Percentiles rank a stretch among this genome's conserved stretches.
These are phyloP conservation scores for Solanum lycopersicoides DNA, from an alignment of 257 asterid genomes.

Conservation along the genomic window DNA sequence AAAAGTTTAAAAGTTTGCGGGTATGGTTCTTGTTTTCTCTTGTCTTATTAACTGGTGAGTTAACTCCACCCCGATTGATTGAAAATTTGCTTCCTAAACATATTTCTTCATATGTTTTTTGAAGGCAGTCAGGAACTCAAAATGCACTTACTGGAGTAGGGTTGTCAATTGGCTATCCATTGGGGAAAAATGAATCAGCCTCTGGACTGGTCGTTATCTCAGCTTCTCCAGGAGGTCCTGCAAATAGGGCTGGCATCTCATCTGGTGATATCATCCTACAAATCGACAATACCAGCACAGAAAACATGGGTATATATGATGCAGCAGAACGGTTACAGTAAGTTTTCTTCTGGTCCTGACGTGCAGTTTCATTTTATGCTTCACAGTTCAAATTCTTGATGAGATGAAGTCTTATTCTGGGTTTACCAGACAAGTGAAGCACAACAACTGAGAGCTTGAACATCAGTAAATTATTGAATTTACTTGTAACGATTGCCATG, in stretches of 20 bases:
- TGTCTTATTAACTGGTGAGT: background rate
- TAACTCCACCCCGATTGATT: background rate
- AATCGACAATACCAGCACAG: slow-evolving; percentile 67
- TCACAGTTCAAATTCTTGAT: background rate
- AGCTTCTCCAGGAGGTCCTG: slow-evolving; percentile 97
- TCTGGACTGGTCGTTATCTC: slow-evolving; percentile 82
- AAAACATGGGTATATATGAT: slow-evolving; percentile 80
- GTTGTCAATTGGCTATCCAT: slow-evolving; percentile 81
- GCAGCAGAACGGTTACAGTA: slow-evolving; percentile 93
- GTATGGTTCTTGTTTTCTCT: slow-evolving; percentile 34
- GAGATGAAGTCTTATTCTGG: background rate
- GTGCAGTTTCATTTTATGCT: background rate
- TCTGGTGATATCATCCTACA: slow-evolving; percentile 83
- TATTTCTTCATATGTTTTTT: slow-evolving; percentile 30
- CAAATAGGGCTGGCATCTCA: slow-evolving; percentile 67
- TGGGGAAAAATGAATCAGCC: slow-evolving; percentile 42
- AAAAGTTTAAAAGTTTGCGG: slow-evolving; percentile 79
- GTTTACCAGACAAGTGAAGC: background rate
- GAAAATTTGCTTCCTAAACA: slow-evolving; percentile 5
- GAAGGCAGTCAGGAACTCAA: slow-evolving; percentile 99
- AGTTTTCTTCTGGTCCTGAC: slow-evolving; percentile 21
- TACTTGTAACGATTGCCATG: background rate
- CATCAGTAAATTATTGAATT: background rate
- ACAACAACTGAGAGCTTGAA: background rate
- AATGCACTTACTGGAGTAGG: slow-evolving; percentile 91